Base-by-base conservation (phyloP, 2,329 filamentous ascomycete species). In the Exophiala calicioides region DNA sequence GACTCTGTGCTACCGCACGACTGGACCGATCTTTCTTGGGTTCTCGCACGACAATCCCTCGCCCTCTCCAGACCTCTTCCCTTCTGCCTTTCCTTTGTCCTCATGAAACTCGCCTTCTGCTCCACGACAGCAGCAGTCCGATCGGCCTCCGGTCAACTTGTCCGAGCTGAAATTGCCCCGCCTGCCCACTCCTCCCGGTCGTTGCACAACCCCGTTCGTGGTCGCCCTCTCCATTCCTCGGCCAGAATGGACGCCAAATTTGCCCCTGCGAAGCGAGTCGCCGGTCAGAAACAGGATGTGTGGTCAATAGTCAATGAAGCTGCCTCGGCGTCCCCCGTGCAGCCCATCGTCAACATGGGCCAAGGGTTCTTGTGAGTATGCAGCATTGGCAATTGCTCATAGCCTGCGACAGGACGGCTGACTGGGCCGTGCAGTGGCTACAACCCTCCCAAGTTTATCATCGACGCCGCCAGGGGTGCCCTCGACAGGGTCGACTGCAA, bases 401-500 rank as follows among this genome's bases (percentile, higher is more conserved):
- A 13, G 13, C 3, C 3, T 24, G 3, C 26, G 12, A 34, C 23
- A 31, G n/a, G 18, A 19, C 23, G n/a, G 37, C 20, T 33, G 44
- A 34, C 36, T 23, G 8, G 27, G 18, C 13, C 31, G n/a, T n/a
- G 29, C 41, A 74, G 72, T 63, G 91, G 91, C 48, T 97, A 97
- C 69, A 97, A 97, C 65, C 91, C 91, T 46, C 91, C 91, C 5
- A 70, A 84, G 26, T 97, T 95, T 68, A 89, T 96, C 56, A 75
- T 96, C 56, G 80, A 95, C 60, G 93, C 93, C 31, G 93, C 93
- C 40, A 97, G 95, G 70, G 75, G 85, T 29, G 90, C 91, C 29
- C 79, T 98, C 40, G 85, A 95, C 63, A 80, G 82, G 40, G 91
- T 98, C 16, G 93, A 97, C 58, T 96, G 91, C 78, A 98, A 98